Evolutionary conservation across 805 yeast species (phyloP).

Genomic region (Blastobotrys peoriensis): DNA sequence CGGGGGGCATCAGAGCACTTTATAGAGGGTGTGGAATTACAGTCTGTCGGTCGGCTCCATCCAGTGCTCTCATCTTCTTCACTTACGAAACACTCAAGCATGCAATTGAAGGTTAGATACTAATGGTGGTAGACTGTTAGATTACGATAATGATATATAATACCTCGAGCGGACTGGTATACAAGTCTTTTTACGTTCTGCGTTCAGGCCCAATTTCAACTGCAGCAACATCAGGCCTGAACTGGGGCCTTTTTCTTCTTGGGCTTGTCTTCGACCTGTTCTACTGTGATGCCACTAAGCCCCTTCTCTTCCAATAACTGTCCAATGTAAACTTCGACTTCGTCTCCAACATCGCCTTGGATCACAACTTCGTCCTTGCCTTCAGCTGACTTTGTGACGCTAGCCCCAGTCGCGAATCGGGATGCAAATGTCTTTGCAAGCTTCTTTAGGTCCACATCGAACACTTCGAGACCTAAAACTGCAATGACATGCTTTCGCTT

Average conservation of each 20-base stretch:
- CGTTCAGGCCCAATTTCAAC: too few species aligned
- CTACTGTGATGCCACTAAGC: constrained; percentile 78
- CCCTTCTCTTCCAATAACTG: constrained; percentile 75
- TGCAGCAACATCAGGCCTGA: too few species aligned
- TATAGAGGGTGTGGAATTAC: constrained; percentile 86
- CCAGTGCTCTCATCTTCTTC: constrained; percentile 81
- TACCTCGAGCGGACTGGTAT: too few species aligned
- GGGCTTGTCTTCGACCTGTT: constrained; percentile 75
- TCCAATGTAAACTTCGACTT: constrained; percentile 70
- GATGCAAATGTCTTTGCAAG: constrained; percentile 88
- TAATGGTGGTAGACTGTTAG: not conserved
- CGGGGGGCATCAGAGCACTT: constrained; percentile 63
- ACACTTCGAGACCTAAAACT: constrained; percentile 80
- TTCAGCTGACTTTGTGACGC: constrained; percentile 83
- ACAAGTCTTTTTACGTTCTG: too few species aligned
- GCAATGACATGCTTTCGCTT: constrained; percentile 84
- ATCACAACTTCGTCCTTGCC: constrained; percentile 87
- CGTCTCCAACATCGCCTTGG: constrained; percentile 94
- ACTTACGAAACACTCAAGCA: constrained; percentile 50
- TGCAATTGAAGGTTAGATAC: not conserved
- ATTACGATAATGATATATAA: too few species aligned
- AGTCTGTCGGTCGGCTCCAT: constrained; percentile 74
- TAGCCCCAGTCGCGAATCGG: constrained; percentile 93
- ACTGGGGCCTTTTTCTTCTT: constrained; percentile 50
- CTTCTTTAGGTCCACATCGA: constrained; percentile 84